A percentile compares a stretch with the other conserved stretches of the same genome.
Conservation (phyloP, 164 flowering plant genomes). For the Liquidambar formosana region DNA sequence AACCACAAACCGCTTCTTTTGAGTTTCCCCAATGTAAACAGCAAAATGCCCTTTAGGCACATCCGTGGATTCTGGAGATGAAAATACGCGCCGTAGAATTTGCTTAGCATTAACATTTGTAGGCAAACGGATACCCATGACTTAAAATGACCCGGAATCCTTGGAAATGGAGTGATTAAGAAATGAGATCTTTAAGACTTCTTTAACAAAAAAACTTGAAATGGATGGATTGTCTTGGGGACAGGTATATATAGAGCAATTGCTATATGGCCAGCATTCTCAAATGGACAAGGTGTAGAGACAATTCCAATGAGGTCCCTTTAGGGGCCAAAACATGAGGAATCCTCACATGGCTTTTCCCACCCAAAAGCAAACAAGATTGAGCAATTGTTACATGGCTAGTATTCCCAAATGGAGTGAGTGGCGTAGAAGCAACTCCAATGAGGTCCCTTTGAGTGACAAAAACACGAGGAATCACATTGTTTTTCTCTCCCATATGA, state of each 20-base stretch:
- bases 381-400: no score
- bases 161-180: neutral
- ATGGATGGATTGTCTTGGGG: neutral
- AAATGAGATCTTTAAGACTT: neutral
- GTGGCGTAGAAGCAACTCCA: no score
- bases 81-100: slow-evolving; percentile 1
- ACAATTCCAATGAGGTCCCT: neutral
- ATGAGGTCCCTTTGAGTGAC: no score
- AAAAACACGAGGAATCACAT: neutral
- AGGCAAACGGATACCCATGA: slow-evolving; percentile 5
- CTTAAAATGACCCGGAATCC: neutral
- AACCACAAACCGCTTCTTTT: slow-evolving; percentile 33
- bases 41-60: slow-evolving; percentile 38
- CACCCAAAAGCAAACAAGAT: no score
- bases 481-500: neutral
- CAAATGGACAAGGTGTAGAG: neutral
- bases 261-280: neutral
- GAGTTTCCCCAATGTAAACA: slow-evolving; percentile 42
- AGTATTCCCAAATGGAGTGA: no score
- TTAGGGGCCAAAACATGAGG: no score
- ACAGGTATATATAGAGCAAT: neutral
- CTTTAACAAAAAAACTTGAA: neutral
- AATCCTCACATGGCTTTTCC: no score
- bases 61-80: neutral
- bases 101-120: slow-evolving; percentile 4